Base-by-base conservation (phyloP, 306 rosid species). In the Luffa aegyptiaca region DNA sequence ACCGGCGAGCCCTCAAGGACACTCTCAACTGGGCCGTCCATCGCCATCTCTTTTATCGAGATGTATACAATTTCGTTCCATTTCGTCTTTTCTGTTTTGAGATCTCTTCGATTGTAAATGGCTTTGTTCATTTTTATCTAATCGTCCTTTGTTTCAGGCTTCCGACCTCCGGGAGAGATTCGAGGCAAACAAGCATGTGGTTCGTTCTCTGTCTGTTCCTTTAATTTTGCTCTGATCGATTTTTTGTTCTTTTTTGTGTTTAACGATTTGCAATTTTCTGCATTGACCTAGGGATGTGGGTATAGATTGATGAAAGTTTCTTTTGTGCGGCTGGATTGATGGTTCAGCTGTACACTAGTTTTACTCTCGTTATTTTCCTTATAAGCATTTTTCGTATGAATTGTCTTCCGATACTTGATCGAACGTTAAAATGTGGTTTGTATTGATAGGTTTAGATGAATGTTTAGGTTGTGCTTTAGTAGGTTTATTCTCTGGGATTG, bases 21-120 rank as follows among this genome's bases (percentile, higher is more conserved):
- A 88, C 97, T 76, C 99, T 95, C 83, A 95, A 90, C 69, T 95
- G 97, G 97, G 99, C 97, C 44, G 99, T 95, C 8, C 99, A 95
- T 88, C 97, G 99, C 86, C 97, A 90, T 87, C 92, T 95, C 85
- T 95, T 95, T 84, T 95, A 95, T 84, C 84, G 76, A 49, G 99
- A 95, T 81, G 99, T 95, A 79, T 13, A 0, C 14, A 5, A 7
- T 41, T 66, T 8, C n/a, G 3, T 1, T 21, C 49, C 21, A 73
- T 77, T 51, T 57, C 72, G 14, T 17, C 5, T 49, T 3, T 59
- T 20, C 21, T 18, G 3, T n/a, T 41, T 45, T 39, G 35, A 39
- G n/a, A 13, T 78, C 35, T 49, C 33, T 51, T 35, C 42, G 20
- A 20, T 59, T 16, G 13, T n/a, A 1, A 53, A 49, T 61, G 79